Percentiles rank a stretch among this genome's conserved stretches.
phyloP scores from a whole-genome alignment of 148 eudicot genomes.

The Heliosperma pusillum region DNA sequence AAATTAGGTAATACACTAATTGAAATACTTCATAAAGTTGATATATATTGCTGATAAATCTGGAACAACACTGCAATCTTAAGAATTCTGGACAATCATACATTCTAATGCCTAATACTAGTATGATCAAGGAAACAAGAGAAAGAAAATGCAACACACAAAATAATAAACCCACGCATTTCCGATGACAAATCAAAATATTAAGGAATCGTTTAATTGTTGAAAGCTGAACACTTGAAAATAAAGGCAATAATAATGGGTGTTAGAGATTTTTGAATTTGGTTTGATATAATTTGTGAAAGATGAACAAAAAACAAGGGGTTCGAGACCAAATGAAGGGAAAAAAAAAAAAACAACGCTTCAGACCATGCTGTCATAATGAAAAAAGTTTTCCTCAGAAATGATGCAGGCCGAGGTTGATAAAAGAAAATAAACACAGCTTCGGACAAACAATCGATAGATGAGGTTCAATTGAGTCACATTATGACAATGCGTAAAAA shows the following conservation, averaged over 20 bases:
- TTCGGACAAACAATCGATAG: constrained; percentile 1
- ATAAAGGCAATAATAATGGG: constrained; percentile 20
- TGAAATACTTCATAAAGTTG: neutral
- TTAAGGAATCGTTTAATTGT: neutral
- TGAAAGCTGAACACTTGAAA: constrained; percentile 13
- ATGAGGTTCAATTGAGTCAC: constrained; percentile 25
- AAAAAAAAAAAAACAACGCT: constrained; percentile 48
- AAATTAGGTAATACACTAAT: neutral
- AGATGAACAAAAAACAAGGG: neutral
- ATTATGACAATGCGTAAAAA: constrained; percentile 52
- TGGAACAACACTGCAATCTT: constrained; percentile 21
- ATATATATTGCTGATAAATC: constrained; percentile 11
- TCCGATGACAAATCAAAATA: constrained; percentile 21
- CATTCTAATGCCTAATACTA: constrained; percentile 17
- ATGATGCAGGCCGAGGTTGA: constrained; percentile 77
- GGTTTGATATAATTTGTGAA: constrained; percentile 14
- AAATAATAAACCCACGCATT: constrained; percentile 11
- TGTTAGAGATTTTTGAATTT: constrained; percentile 20
- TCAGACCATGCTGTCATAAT: constrained; percentile 46
- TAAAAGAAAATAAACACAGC: constrained; percentile 27
- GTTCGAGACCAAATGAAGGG: neutral
- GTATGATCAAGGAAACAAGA: neutral
- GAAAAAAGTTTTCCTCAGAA: constrained; percentile 25
- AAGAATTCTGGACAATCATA: constrained; percentile 10
- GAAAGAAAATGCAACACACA: constrained; percentile 4